Percentiles rank a stretch among this genome's conserved stretches.
phyloP scores from a whole-genome alignment of 768 basidiomycete species.

The Russula earlei region DNA sequence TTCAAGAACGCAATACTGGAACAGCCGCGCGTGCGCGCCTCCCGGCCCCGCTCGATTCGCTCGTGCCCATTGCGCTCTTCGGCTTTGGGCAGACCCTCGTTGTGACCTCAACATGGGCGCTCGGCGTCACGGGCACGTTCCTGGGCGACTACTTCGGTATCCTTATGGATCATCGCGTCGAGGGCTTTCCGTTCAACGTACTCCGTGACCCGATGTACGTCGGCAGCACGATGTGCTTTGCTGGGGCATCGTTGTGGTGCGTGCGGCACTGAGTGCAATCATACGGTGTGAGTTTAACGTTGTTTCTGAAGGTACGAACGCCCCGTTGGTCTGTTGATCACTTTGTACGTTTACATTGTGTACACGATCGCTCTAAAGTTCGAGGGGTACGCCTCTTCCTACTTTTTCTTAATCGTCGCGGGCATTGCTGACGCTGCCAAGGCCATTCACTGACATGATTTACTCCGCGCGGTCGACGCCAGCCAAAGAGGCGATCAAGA shows the following conservation, averaged over 20 bases:
- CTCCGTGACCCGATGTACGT: slow-evolving; percentile 95
- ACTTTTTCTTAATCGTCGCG: slow-evolving; percentile 21
- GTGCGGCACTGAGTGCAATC: slow-evolving; percentile 21
- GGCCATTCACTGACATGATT: slow-evolving; percentile 75
- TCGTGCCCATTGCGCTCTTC: slow-evolving; percentile 55
- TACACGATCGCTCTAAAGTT: slow-evolving; percentile 78
- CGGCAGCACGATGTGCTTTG: slow-evolving; percentile 86
- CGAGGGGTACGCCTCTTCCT: slow-evolving; percentile 67
- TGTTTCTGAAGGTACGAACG: slow-evolving; percentile 57
- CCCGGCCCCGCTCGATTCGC: slow-evolving; percentile 50
- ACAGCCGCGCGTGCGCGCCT: slow-evolving; percentile 67
- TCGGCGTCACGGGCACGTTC: slow-evolving; percentile 93
- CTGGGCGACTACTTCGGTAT: slow-evolving; percentile 80
- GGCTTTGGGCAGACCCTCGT: slow-evolving; percentile 76
- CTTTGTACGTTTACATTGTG: slow-evolving; percentile 71
- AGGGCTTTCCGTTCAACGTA: slow-evolving; percentile 94
- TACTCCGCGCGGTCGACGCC: slow-evolving; percentile 46
- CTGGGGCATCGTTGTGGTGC: slow-evolving; percentile 79
- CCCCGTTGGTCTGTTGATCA: slow-evolving; percentile 75
- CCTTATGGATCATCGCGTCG: slow-evolving; percentile 81
- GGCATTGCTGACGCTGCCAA: slow-evolving; percentile 20
- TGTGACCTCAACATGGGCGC: slow-evolving; percentile 75
- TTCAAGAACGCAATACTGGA: slow-evolving; percentile 66
- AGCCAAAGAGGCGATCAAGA: slow-evolving; percentile 19
- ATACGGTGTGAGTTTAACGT: background rate